Base-by-base conservation (phyloP, 352 stramenopile species). In the Globisporangium splendens region DNA sequence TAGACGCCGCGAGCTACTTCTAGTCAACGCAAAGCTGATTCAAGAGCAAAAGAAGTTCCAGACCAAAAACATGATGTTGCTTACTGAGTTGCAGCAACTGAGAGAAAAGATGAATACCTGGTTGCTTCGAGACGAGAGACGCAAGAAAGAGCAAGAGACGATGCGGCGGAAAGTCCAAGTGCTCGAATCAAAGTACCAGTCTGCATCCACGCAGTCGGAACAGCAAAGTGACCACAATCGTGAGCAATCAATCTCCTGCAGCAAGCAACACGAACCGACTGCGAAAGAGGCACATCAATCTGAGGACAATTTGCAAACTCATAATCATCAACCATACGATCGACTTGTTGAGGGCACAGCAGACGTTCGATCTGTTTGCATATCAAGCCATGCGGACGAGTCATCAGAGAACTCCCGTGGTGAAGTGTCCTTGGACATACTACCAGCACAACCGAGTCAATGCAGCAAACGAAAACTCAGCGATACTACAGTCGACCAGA, bases 21-120 rank as follows among this genome's bases (percentile, higher is more conserved):
- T 90, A 10, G 69, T 83, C 15, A 90, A 90, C 28, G 72, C 80
- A 7, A 87, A 87, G 47, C 66, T 88, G 22, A 72, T 86, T 14
- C 80, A 87, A 51, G 75, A 86, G 12, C 80, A 87, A 13, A 79
- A 82, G 44, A 75, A 86, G 42, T 55, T 83, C 5, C 74, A 83
- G 20, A 59, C 77, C 18, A 72, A 68, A 58, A 79, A 74, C 21
- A 55, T 41, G 0, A 43, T 43, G 10, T 38, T 79, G 11, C 31
- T 24, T 4, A 54, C 54, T 24, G 62, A 86, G 31, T 46, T 87
- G 4, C 60, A 70, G 20, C 44, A 70, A 1, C 41, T 88, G 5
- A 70, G 82, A 39, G 79, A 87, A 42, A 82, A 81, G 31, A 44
- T 86, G 17, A 79, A 83, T 47, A 67, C 65, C 18, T 85, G 68